phyloP scores from a whole-genome alignment of 192 early-diverging fungal species.

The Rhizophagus clarus region DNA sequence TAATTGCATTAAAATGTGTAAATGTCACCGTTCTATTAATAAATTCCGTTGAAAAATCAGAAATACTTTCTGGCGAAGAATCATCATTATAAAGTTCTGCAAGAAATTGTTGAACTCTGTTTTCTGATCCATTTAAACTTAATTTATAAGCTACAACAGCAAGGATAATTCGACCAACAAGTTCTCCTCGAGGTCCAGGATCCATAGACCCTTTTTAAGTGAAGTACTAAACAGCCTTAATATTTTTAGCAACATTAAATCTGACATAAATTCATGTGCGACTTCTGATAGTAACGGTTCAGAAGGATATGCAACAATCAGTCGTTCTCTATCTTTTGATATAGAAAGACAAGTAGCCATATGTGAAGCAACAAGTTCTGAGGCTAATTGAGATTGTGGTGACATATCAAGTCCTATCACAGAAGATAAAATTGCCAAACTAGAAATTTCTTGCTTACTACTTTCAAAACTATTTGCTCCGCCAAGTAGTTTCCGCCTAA shows the following conservation, averaged over 20 bases:
- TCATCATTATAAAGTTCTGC: not conserved
- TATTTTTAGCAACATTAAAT: not conserved
- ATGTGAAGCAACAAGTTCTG: not conserved
- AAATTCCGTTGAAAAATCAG: not conserved
- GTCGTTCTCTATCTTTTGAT: not conserved
- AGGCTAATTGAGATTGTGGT: not conserved
- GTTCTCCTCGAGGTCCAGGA: not conserved
- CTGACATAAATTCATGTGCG: not conserved
- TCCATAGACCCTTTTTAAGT: not conserved
- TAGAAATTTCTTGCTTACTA: not conserved
- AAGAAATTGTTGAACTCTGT: not conserved
- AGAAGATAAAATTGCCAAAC: not conserved
- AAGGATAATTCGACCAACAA: constrained; percentile 14
- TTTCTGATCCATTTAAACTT: not conserved
- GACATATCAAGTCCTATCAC: too few species aligned
- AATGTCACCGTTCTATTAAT: not conserved
- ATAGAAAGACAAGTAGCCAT: too few species aligned
- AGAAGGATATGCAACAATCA: not conserved
- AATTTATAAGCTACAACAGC: not conserved
- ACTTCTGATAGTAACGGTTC: not conserved
- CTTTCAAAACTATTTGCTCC: not conserved
- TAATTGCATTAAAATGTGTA: constrained; percentile 6
- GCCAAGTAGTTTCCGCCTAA: not conserved
- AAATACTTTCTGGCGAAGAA: not conserved
- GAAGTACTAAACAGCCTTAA: not conserved